A percentile compares a stretch with the other conserved stretches of the same genome.
These are phyloP conservation scores for Cladosporium cucumerinum DNA, from an alignment of 2,329 filamentous ascomycete genomes.

Conservation along the genomic window DNA sequence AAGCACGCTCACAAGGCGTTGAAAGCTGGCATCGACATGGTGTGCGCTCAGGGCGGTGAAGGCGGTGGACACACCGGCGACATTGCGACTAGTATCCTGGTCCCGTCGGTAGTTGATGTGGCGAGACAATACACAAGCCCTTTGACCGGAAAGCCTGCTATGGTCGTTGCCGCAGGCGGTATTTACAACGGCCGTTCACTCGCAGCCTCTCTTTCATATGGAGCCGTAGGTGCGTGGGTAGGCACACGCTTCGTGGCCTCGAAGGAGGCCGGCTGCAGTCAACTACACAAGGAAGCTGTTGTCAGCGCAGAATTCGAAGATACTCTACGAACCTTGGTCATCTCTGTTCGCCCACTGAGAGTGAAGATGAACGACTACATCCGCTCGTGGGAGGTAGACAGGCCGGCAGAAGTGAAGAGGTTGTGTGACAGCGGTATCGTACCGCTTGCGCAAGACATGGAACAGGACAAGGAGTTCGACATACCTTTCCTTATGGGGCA, in stretches of 20 bases:
- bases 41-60: slow-evolving; percentile 90
- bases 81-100: slow-evolving; percentile 78
- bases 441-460: slow-evolving; percentile 78
- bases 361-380: slow-evolving; percentile 83
- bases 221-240: slow-evolving; percentile 87
- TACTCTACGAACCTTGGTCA: slow-evolving; percentile 76
- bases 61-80: slow-evolving; percentile 92
- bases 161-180: slow-evolving; percentile 87
- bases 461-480: slow-evolving; percentile 78
- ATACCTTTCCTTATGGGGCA: slow-evolving; percentile 91
- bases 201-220: slow-evolving; percentile 80
- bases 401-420: slow-evolving; percentile 69
- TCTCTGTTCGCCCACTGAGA: slow-evolving; percentile 77
- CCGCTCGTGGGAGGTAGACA: slow-evolving; percentile 67
- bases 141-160: slow-evolving; percentile 65
- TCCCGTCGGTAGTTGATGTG: slow-evolving; percentile 83
- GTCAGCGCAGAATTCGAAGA: slow-evolving; percentile 75
- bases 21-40: slow-evolving; percentile 79
- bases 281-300: slow-evolving; percentile 79
- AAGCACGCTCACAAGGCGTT: slow-evolving; percentile 88
- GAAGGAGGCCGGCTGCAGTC: slow-evolving; percentile 74
- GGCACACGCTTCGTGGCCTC: slow-evolving; percentile 88
- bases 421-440: slow-evolving; percentile 75
- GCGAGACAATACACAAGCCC: slow-evolving; percentile 68
- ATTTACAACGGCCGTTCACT: slow-evolving; percentile 79